These are phyloP conservation scores for Trichoderma lentiforme DNA, from an alignment of 2,329 filamentous ascomycete species.

Conservation along the genomic window DNA sequence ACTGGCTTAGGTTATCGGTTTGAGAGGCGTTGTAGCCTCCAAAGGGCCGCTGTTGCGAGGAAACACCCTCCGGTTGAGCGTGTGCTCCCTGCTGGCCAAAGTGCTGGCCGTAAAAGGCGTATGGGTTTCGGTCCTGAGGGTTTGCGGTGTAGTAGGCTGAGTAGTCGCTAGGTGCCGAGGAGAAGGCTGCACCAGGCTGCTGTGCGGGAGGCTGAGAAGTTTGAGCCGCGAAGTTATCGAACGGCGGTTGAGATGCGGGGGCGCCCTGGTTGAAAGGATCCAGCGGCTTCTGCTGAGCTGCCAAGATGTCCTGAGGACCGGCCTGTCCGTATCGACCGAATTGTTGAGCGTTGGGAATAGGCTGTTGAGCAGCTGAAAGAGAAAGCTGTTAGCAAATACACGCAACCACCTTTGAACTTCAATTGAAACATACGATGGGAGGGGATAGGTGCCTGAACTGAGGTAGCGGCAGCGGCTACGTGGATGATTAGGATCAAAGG, in stretches of 20 bases:
- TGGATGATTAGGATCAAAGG: constrained; percentile 17
- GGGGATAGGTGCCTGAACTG: constrained; percentile 30
- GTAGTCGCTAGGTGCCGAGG: constrained; percentile 74
- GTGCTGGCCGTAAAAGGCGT: constrained; percentile 72
- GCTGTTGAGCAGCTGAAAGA: constrained; percentile 41
- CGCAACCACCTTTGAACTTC: not conserved
- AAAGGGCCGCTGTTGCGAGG: constrained; percentile 69
- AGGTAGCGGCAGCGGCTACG: constrained; percentile 24
- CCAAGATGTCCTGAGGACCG: constrained; percentile 55
- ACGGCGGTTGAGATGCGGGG: constrained; percentile 50
- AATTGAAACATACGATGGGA: constrained; percentile 26
- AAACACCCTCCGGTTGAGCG: constrained; percentile 69
- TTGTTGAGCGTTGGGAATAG: constrained; percentile 58
- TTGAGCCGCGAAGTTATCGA: constrained; percentile 59
- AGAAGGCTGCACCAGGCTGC: constrained; percentile 64
- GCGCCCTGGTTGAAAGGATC: constrained; percentile 74
- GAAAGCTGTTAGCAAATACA: constrained; percentile 19
- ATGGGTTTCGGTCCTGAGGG: constrained; percentile 66
- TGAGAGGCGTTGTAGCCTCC: constrained; percentile 69
- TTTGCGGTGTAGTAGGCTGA: constrained; percentile 82
- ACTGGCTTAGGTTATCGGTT: constrained; percentile 63
- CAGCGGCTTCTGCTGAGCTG: constrained; percentile 72
- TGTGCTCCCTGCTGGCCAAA: constrained; percentile 55
- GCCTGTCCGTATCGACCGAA: constrained; percentile 68
- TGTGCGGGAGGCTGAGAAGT: constrained; percentile 57